These are phyloP conservation scores for Alternaria sp. DNA, from an alignment of 2,329 filamentous ascomycete genomes.

Conservation along the genomic window DNA sequence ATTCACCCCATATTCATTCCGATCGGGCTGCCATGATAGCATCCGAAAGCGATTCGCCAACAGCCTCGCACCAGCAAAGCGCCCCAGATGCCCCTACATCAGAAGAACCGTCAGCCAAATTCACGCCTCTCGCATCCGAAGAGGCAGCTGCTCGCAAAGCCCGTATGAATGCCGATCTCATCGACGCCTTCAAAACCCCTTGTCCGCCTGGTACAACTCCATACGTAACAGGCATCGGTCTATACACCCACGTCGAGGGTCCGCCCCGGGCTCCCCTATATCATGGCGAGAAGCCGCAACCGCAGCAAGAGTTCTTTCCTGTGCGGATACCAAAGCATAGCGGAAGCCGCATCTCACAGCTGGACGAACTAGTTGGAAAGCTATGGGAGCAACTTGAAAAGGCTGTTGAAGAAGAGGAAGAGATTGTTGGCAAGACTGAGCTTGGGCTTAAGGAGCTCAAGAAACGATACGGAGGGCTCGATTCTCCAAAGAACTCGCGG, in stretches of 20 bases:
- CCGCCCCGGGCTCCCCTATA: not conserved
- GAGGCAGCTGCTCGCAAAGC: slow-evolving; percentile 16
- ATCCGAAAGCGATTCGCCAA: not conserved
- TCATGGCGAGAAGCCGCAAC: not conserved
- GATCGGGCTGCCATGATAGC: not conserved
- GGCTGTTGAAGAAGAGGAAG: slow-evolving; percentile 4
- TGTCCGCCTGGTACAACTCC: slow-evolving; percentile 4
- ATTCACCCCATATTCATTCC: not conserved
- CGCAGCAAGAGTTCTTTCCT: slow-evolving; percentile 9
- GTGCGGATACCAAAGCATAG: not conserved
- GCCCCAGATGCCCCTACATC: not conserved
- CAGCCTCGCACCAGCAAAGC: not conserved
- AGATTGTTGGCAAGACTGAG: not conserved
- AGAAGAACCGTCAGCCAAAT: not conserved
- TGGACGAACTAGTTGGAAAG: not conserved
- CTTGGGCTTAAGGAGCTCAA: slow-evolving; percentile 7
- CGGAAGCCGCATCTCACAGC: not conserved
- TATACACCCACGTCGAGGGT: slow-evolving; percentile 37
- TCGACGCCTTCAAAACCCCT: slow-evolving; percentile 16
- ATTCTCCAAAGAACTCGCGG: not conserved
- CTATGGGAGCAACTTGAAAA: slow-evolving; percentile 1
- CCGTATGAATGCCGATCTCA: slow-evolving; percentile 34
- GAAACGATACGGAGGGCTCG: slow-evolving; percentile 4
- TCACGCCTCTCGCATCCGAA: slow-evolving; percentile 18
- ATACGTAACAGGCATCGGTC: slow-evolving; percentile 32